A percentile compares a stretch with the other conserved stretches of the same genome.
phyloP scores from a whole-genome alignment of 768 basidiomycete species.

The Pleurotus salmoneostramineus region DNA sequence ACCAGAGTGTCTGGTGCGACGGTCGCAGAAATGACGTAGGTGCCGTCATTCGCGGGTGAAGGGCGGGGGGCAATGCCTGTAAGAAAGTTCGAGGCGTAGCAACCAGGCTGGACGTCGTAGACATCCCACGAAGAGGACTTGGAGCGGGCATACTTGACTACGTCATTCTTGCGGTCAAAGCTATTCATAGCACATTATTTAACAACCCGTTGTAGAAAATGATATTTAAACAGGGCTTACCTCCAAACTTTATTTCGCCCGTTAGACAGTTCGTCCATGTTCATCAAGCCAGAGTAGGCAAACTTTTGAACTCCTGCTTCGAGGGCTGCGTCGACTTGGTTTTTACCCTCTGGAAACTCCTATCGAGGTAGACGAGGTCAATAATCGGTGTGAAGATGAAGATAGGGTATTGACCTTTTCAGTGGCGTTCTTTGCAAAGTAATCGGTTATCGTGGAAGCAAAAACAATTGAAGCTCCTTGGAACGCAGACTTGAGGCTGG shows the following conservation, averaged over 20 bases:
- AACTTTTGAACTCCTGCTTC: not conserved
- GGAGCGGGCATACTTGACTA: not conserved
- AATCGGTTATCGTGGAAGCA: not conserved
- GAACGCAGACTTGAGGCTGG: not conserved
- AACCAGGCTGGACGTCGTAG: not conserved
- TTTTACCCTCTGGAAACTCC: not conserved
- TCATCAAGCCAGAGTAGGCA: not conserved
- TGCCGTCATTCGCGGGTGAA: not conserved
- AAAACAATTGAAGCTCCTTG: not conserved
- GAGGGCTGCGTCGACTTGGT: not conserved
- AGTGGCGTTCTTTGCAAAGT: not conserved
- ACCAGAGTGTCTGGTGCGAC: not conserved
- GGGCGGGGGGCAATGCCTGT: not conserved
- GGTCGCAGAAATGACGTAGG: not conserved
- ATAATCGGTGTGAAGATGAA: too few species aligned
- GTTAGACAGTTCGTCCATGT: not conserved
- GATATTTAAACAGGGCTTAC: not conserved
- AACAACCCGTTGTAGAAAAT: not conserved
- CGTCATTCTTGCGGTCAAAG: not conserved
- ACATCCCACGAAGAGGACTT: not conserved
- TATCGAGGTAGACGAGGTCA: too few species aligned
- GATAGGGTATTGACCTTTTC: too few species aligned
- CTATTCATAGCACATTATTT: not conserved
- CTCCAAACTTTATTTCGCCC: not conserved
- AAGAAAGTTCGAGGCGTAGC: not conserved